These are phyloP conservation scores for Eimeria sp. DNA, from an alignment of 169 alveolate genomes.

Conservation along the genomic window DNA sequence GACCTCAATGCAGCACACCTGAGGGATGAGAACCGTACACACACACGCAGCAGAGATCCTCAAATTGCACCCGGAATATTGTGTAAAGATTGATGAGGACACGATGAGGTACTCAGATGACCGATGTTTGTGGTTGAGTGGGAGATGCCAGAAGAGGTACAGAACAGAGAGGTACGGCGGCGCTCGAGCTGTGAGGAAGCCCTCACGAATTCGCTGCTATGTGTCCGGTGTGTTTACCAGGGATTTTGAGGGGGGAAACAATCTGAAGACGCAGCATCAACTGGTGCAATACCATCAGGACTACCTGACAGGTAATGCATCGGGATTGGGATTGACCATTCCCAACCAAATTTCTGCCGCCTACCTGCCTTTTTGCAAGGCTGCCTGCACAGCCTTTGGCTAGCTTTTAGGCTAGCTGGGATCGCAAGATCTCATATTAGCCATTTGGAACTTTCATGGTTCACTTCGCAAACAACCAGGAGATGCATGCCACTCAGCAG, in stretches of 20 bases:
- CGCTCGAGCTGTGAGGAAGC: neutral
- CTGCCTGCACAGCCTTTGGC: conserved; percentile 54
- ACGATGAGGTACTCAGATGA: neutral
- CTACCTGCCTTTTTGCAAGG: conserved; percentile 46
- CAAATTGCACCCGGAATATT: neutral
- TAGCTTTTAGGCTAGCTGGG: conserved; percentile 59
- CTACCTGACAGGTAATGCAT: conserved; percentile 44
- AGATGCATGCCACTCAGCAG: conserved; percentile 11
- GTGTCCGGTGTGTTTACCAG: conserved; percentile 48
- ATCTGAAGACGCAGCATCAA: conserved; percentile 42
- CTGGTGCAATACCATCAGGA: conserved; percentile 56
- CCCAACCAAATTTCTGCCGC: conserved; percentile 70
- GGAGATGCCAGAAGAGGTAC: conserved; percentile 52
- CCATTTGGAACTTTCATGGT: conserved; percentile 28
- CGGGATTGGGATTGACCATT: conserved; percentile 58
- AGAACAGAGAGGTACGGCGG: conserved; percentile 41
- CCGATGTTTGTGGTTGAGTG: conserved; percentile 16
- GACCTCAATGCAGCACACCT: neutral
- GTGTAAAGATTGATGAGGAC: neutral
- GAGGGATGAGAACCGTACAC: neutral
- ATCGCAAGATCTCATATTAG: conserved; percentile 36
- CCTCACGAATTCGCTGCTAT: conserved; percentile 23
- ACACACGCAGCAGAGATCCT: neutral
- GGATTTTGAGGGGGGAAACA: conserved; percentile 42
- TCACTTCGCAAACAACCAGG: neutral